Evolutionary conservation across 768 basidiomycete species (phyloP), one percentile per base, ranked within the genome.

Genomic region (Lactarius sp.): DNA sequence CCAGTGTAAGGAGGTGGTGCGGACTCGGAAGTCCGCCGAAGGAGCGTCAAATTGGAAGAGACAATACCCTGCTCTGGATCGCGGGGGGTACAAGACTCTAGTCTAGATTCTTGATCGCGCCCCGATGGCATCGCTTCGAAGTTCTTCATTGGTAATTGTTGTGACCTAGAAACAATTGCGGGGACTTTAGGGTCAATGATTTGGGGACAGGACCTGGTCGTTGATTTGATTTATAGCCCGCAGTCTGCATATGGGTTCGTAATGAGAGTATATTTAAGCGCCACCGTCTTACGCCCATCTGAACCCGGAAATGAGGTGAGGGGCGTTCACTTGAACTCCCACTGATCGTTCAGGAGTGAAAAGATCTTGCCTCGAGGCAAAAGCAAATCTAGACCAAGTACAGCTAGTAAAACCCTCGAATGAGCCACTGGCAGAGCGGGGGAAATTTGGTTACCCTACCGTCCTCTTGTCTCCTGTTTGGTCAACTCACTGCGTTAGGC

Each of bases 1-100:
- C 27, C 27, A 27, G 27, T 3, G 27, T 64, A 64, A 5, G 56
- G 56, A 16, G 62, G 62, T 3, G 62, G 51, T 4, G 37, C 46
- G 27, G 27, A 27, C 27, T 27, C 2, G 53, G 31, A 9, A 36
- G 7, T 31, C 2, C 12, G 27, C 8, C 36, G 57, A 20, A 20
- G 12, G 46, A 10, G 27, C 9, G 14, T 5, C 20, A 14, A 53
- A 34, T 44, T 47, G 37, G 52, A 6, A 39, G 52, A 14, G 44
- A 5, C 22, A 20, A 13, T 12, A 10, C 16, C 1, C 3, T 36
- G 53, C 22, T n/a, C 27, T 31, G 36, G 27, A 20, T 7, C 18
- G 44, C 16, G n/a, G 31, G 56, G 39, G 46, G 27, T 4, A 7
- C 6, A 31, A 13, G n/a, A 18, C 31, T 46, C 36, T 13, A 33